phyloP scores from a whole-genome alignment of 345 rosid genomes.

The Sisymbrium altissimum region DNA sequence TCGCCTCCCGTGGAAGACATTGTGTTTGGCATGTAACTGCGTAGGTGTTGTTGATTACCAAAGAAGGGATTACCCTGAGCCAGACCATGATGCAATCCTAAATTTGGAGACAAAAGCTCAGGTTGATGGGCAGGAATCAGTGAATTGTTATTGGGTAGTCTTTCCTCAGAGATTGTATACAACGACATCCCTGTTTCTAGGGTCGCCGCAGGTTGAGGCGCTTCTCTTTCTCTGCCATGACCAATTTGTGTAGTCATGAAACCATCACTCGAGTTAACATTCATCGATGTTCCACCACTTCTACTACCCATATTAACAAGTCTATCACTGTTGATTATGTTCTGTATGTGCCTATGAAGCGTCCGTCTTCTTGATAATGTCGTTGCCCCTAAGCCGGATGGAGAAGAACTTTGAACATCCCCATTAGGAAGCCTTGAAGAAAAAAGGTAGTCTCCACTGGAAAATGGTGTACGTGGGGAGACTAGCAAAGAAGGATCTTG shows the following conservation, averaged over 20 bases:
- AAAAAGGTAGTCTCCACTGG: conserved; percentile 48
- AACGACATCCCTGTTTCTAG: conserved; percentile 36
- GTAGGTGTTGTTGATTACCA: conserved; percentile 41
- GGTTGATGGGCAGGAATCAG: conserved; percentile 39
- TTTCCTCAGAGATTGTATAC: conserved; percentile 42
- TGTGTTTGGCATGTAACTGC: conserved; percentile 44
- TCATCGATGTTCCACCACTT: conserved; percentile 41
- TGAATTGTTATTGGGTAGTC: conserved; percentile 37
- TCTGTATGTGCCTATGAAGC: conserved; percentile 83
- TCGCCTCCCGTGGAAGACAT: conserved; percentile 48
- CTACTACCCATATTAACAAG: conserved; percentile 43
- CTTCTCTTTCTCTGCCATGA: conserved; percentile 41
- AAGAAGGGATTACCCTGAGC: conserved; percentile 36
- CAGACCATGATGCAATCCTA: conserved; percentile 53
- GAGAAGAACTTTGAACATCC: conserved; percentile 54
- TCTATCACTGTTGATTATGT: conserved; percentile 56
- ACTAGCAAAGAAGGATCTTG: conserved; percentile 44
- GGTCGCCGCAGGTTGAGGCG: conserved; percentile 40
- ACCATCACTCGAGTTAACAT: conserved; percentile 41
- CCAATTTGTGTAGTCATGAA: conserved; percentile 39
- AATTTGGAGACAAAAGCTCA: conserved; percentile 39
- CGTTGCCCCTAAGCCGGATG: conserved; percentile 70
- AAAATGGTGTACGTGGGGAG: conserved; percentile 50
- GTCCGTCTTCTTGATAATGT: conserved; percentile 79
- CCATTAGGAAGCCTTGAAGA: conserved; percentile 65